A percentile compares a stretch with the other conserved stretches of the same genome.
Evolutionary conservation across 192 early-diverging fungal genomes (phyloP).

Genomic region (Coemansia asiatica): DNA sequence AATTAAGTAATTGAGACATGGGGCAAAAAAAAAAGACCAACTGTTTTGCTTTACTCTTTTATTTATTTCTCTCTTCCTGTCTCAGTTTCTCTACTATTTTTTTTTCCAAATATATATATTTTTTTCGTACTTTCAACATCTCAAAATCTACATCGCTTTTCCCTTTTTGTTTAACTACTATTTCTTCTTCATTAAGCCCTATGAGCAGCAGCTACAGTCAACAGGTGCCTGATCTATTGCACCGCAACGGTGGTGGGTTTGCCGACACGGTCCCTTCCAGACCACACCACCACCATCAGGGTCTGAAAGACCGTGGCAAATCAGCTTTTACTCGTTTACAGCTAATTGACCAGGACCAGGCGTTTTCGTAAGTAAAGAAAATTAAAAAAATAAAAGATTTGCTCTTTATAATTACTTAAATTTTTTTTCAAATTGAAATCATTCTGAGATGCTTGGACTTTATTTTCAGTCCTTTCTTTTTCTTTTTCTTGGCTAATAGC

Average conservation of each 20-base stretch:
- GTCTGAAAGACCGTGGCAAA: neutral
- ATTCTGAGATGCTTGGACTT: neutral
- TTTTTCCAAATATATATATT: no score
- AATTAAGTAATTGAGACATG: no score
- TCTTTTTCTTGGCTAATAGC: neutral
- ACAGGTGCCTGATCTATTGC: constrained; percentile 22
- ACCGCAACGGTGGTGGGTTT: neutral
- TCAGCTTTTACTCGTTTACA: constrained; percentile 36
- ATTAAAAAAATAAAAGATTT: neutral
- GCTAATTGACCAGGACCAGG: constrained; percentile 50
- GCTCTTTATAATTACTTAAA: neutral
- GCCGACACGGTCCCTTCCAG: constrained; percentile 1
- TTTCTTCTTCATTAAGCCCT: neutral
- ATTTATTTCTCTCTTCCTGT: no score
- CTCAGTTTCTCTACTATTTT: no score
- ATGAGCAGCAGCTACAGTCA: constrained; percentile 9
- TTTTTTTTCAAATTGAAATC: neutral
- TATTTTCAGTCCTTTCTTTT: neutral
- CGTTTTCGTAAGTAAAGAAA: constrained; percentile 47
- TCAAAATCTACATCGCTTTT: no score
- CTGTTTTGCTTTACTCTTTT: no score
- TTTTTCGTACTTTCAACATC: no score
- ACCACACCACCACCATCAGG: neutral
- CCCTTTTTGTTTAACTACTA: constrained; percentile 3
- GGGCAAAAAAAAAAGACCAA: no score